Evolutionary conservation across 1,284 basidiomycete species (phyloP).

Genomic region (Cryptococcus neoformans): DNA sequence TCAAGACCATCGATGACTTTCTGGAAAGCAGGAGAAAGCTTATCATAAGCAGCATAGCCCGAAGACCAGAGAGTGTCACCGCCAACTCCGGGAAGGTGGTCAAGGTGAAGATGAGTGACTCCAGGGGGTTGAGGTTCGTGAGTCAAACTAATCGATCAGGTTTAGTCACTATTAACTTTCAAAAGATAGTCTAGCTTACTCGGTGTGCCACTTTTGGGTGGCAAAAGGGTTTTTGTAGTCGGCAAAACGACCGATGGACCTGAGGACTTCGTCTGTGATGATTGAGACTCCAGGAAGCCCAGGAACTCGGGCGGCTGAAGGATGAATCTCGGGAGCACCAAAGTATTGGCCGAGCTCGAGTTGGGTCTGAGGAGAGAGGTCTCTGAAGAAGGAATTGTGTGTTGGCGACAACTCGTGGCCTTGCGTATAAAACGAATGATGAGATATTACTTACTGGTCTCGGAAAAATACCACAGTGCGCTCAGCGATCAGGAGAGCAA

Average conservation of each 20-base stretch:
- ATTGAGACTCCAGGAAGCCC: slow-evolving; percentile 7
- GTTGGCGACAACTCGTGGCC: background rate
- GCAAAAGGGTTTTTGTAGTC: slow-evolving; percentile 15
- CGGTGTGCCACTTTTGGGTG: slow-evolving; percentile 35
- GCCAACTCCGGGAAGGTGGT: slow-evolving; percentile 50
- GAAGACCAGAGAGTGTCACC: slow-evolving; percentile 41
- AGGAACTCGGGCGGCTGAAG: slow-evolving; percentile 55
- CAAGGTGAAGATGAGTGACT: slow-evolving; percentile 56
- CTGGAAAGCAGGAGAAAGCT: slow-evolving; percentile 32
- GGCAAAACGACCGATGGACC: slow-evolving; percentile 1
- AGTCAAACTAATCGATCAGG: slow-evolving; percentile 4
- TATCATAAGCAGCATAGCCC: slow-evolving; percentile 53
- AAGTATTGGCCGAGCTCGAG: slow-evolving; percentile 28
- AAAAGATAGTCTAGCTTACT: slow-evolving; percentile 3
- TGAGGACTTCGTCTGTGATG: slow-evolving; percentile 17
- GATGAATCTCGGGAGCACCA: slow-evolving; percentile 57
- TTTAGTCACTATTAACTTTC: background rate
- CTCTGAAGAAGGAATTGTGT: slow-evolving; percentile 4
- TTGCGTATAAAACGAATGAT: background rate
- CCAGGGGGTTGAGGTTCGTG: slow-evolving; percentile 54
- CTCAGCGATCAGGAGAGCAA: slow-evolving; percentile 35
- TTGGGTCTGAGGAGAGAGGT: slow-evolving; percentile 24
- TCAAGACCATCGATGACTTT: slow-evolving; percentile 30
- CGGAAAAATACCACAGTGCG: slow-evolving; percentile 27
- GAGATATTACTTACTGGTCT: background rate